These are phyloP conservation scores for Auricularia cornea DNA, from an alignment of 768 basidiomycete species.

Conservation along the genomic window DNA sequence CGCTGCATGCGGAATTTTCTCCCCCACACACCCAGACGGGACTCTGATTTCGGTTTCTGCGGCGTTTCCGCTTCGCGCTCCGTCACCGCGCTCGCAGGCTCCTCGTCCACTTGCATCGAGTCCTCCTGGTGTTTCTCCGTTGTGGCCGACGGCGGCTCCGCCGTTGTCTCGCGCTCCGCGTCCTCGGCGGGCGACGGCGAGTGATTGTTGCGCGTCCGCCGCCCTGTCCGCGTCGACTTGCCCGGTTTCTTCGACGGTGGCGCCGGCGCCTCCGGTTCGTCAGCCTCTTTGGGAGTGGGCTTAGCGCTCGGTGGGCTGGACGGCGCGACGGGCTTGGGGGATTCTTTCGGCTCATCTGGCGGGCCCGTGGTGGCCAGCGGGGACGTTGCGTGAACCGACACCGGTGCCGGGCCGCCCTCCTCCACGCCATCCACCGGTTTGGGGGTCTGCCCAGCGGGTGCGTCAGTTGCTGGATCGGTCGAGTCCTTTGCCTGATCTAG, in stretches of 20 bases:
- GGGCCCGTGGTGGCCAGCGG: too few relatives aligned
- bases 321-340: too few relatives aligned
- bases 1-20: too few relatives aligned
- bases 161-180: not conserved
- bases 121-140: not conserved
- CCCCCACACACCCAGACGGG: not conserved
- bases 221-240: not conserved
- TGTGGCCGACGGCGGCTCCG: not conserved
- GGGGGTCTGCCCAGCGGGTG: not conserved
- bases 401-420: too few relatives aligned
- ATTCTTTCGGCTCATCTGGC: too few relatives aligned
- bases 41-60: not conserved
- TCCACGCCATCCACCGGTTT: too few relatives aligned
- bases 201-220: not conserved
- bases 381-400: too few relatives aligned
- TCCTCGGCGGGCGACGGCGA: not conserved
- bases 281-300: too few relatives aligned
- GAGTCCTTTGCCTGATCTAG: not conserved
- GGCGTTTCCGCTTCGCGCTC: conserved; percentile 2
- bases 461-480: not conserved
- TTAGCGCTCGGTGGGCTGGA: too few relatives aligned
- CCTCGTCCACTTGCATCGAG: not conserved
- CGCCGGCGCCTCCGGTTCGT: too few relatives aligned
- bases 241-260: too few relatives aligned
- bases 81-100: not conserved